Evolutionary conservation across 2,329 filamentous ascomycete species (phyloP).

Genomic region (Aspergillus calidoustus): DNA sequence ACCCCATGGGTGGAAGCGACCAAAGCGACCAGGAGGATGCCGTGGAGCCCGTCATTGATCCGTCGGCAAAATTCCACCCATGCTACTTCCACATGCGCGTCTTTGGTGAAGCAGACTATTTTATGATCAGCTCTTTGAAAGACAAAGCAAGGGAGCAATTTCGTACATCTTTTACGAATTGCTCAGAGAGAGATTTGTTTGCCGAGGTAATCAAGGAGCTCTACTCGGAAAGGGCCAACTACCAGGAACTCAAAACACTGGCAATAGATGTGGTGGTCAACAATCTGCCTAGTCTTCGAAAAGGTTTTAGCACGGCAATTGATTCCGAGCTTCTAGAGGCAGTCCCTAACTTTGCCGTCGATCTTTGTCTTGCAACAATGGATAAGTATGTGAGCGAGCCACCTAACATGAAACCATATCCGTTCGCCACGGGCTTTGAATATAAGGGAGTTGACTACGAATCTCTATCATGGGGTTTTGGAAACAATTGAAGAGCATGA

Average conservation of each 20-base stretch:
- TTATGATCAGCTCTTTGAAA: slow-evolving; percentile 3
- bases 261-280: slow-evolving; percentile 1
- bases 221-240: background rate
- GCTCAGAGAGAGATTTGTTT: slow-evolving; percentile 4
- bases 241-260: slow-evolving; percentile 2
- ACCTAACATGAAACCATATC: slow-evolving; percentile 1
- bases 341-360: background rate
- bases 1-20: background rate
- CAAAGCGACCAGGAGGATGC: background rate
- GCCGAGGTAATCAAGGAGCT: slow-evolving; percentile 4
- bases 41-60: background rate
- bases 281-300: background rate
- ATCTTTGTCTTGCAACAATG: slow-evolving; percentile 1
- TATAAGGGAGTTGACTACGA: background rate
- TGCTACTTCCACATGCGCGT: slow-evolving; percentile 2
- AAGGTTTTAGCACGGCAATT: background rate
- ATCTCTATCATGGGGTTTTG: no score
- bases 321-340: slow-evolving; percentile 1
- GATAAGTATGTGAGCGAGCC: slow-evolving; percentile 4
- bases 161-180: background rate
- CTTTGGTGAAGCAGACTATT: background rate
- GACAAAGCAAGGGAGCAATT: slow-evolving; percentile 6
- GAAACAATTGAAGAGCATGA: no score
- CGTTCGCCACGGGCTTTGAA: slow-evolving; percentile 1
- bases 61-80: slow-evolving; percentile 1